Evolutionary conservation across 768 basidiomycete genomes (phyloP), one percentile per base, ranked within the genome.

Genomic region (Psilocybe tampanensis): DNA sequence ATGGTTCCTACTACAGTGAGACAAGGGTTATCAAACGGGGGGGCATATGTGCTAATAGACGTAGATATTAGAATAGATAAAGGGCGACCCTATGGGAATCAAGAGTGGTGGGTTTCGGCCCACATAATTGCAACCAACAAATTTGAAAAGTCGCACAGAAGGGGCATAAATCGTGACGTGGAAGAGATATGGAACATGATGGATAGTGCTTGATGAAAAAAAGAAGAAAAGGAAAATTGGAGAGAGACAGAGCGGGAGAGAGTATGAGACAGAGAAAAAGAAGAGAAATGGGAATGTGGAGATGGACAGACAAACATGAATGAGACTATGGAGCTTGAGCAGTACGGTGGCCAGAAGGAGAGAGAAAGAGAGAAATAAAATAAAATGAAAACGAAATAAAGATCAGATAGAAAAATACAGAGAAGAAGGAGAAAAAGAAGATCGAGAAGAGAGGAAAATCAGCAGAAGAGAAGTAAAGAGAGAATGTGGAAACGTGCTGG

Each of bases 31-130:
- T 34, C 32, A 22, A 48, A 51, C 29, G 52, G 39, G 53, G 51
- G 55, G 61, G 61, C 68, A 72, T 74, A 74, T 67, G 70, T 74
- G 73, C 60, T 71, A 70, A 70, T 67, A 65, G 66, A 65, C 65
- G 72, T 71, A 75, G 72, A 75, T 76, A 75, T 74, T 29, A 77
- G 68, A 72, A 74, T 78, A 78, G 70, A 76, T 73, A 74, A 70
- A 62, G 52, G 60, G 29, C 9, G 52, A 61, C 63, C n/a, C 66
- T 66, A 65, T 62, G 64, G 60, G 61, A 64, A 66, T 70, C 64
- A 65, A 62, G 66, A 68, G 56, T 54, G 59, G 61, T 58, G 55
- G 29, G 57, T 47, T 54, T 63, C 39, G 60, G 45, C 61, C n/a
- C 65, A 59, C 36, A 58, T 32, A 58, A 44, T 44, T 55, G 56